A percentile compares a stretch with the other conserved stretches of the same genome.
Evolutionary conservation across 345 rosid species (phyloP).

Genomic region (Aquilaria malaccensis): DNA sequence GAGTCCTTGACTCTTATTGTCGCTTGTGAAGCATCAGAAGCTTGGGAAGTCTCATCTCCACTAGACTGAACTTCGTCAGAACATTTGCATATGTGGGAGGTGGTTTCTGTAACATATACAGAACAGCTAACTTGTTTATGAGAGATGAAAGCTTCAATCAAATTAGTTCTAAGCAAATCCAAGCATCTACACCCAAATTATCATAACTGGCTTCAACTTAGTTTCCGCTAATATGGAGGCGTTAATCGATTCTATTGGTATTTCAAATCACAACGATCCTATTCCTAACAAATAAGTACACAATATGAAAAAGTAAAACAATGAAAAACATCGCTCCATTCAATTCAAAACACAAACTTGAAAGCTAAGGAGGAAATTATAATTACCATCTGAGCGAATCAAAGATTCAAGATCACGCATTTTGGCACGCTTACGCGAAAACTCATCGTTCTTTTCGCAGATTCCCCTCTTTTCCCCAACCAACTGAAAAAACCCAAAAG

Average conservation of each 20-base stretch:
- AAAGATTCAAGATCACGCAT: constrained; percentile 24
- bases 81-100: constrained; percentile 16
- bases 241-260: neutral
- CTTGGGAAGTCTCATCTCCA: constrained; percentile 31
- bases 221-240: neutral
- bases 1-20: constrained; percentile 15
- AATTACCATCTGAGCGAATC: constrained; percentile 25
- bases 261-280: neutral
- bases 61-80: constrained; percentile 14
- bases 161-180: neutral
- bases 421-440: constrained; percentile 23
- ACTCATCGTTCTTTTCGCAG: constrained; percentile 18
- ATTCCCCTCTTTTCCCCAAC: constrained; percentile 26
- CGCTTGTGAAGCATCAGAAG: constrained; percentile 21
- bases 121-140: neutral
- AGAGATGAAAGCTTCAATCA: neutral
- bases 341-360: no score
- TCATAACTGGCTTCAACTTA: neutral
- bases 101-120: constrained; percentile 18
- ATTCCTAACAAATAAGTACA: neutral
- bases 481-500: constrained; percentile 18
- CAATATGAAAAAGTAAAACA: neutral
- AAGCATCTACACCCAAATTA: neutral
- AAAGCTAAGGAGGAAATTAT: neutral
- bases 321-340: neutral